phyloP scores from a whole-genome alignment of 2,329 filamentous ascomycete species.

The Exophiala mesophila region DNA sequence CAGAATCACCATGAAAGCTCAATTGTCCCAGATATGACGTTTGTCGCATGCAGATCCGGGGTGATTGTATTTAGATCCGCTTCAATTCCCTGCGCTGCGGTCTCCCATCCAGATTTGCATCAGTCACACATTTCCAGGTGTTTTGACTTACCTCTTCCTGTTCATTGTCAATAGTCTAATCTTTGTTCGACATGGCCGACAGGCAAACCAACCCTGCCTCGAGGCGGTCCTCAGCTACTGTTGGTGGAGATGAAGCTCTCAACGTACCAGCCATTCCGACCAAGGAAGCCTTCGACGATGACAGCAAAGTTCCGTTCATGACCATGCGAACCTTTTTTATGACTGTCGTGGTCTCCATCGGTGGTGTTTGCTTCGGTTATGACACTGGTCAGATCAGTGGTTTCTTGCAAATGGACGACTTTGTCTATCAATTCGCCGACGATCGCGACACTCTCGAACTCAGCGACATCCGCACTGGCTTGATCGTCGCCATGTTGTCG shows the following conservation, averaged over 20 bases:
- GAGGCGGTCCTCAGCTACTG: background rate
- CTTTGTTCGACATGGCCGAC: background rate
- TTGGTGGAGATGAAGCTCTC: background rate
- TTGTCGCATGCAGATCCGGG: too few relatives aligned
- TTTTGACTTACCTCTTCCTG: too few relatives aligned
- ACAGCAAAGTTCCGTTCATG: constrained; percentile 40
- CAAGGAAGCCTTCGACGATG: constrained; percentile 29
- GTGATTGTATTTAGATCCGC: too few relatives aligned
- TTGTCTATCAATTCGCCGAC: constrained; percentile 38
- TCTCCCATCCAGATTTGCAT: too few relatives aligned
- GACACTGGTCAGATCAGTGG: constrained; percentile 40
- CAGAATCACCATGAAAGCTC: too few relatives aligned
- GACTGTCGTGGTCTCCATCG: constrained; percentile 44
- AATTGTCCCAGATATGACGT: too few relatives aligned
- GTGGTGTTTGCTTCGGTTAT: constrained; percentile 46
- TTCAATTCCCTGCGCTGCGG: too few relatives aligned
- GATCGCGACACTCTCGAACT: constrained; percentile 36
- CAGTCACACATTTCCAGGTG: too few relatives aligned
- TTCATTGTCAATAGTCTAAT: too few relatives aligned
- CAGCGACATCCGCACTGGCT: constrained; percentile 38
- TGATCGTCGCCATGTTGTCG: constrained; percentile 40
- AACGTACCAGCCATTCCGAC: background rate
- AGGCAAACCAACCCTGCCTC: background rate
- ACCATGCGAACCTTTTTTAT: constrained; percentile 42
- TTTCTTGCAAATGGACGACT: constrained; percentile 45